Evolutionary conservation across 352 stramenopile genomes (phyloP).

Genomic region (Phytophthora crassamura): DNA sequence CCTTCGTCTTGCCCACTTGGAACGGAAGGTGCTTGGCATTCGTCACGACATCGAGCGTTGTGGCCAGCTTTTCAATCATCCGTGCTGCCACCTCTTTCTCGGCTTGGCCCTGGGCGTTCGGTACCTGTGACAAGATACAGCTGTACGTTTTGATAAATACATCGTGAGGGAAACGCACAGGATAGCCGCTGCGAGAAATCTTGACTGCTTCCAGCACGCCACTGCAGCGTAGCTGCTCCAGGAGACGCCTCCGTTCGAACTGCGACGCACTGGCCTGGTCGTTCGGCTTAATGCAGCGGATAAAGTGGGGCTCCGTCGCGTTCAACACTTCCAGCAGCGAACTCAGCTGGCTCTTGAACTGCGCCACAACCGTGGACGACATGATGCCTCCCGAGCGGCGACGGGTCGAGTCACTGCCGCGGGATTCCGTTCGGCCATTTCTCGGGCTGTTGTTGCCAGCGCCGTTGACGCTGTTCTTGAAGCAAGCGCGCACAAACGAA

Average conservation of each 20-base stretch:
- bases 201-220: slow-evolving; percentile 90
- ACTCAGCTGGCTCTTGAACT: slow-evolving; percentile 95
- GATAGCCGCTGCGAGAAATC: slow-evolving; percentile 90
- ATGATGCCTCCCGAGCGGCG: slow-evolving; percentile 75
- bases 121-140: slow-evolving; percentile 65
- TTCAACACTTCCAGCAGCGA: slow-evolving; percentile 95
- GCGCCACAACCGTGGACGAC: slow-evolving; percentile 84
- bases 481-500: slow-evolving; percentile 75
- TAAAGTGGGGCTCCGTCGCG: slow-evolving; percentile 93
- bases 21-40: slow-evolving; percentile 67
- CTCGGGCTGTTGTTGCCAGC: slow-evolving; percentile 26
- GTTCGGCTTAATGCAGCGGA: slow-evolving; percentile 92
- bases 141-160: slow-evolving; percentile 91
- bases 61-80: slow-evolving; percentile 54
- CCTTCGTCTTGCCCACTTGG: slow-evolving; percentile 85
- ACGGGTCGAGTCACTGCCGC: slow-evolving; percentile 48
- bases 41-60: slow-evolving; percentile 43
- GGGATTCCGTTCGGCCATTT: slow-evolving; percentile 32
- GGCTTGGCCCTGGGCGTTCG: slow-evolving; percentile 43
- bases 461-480: slow-evolving; percentile 49
- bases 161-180: slow-evolving; percentile 95
- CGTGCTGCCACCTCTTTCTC: slow-evolving; percentile 58
- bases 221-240: slow-evolving; percentile 89
- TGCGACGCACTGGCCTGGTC: slow-evolving; percentile 61
- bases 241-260: slow-evolving; percentile 73